Evolutionary conservation across 1,284 basidiomycete genomes (phyloP).

Genomic region (Malassezia nana): DNA sequence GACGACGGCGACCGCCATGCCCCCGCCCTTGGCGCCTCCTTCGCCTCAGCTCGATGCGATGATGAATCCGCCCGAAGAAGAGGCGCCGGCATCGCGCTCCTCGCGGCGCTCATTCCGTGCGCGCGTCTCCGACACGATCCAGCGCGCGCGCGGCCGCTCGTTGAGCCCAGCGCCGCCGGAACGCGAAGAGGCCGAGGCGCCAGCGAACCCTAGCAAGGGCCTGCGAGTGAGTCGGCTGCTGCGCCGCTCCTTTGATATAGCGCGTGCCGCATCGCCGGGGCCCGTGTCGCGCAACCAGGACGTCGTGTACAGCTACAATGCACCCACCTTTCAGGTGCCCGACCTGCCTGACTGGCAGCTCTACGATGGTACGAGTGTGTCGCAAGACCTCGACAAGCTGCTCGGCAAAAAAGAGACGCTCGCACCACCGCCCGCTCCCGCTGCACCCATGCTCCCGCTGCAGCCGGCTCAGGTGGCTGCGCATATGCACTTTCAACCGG

Average conservation of each 20-base stretch:
- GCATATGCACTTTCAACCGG: background rate
- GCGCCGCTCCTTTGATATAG: constrained; percentile 5
- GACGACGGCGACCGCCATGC: background rate
- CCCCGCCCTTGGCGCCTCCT: constrained; percentile 6
- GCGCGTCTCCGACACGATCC: constrained; percentile 13
- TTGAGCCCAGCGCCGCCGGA: background rate
- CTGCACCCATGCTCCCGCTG: background rate
- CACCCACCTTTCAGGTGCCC: constrained; percentile 11
- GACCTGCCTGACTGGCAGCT: constrained; percentile 17
- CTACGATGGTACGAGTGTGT: constrained; percentile 12
- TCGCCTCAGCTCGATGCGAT: constrained; percentile 18
- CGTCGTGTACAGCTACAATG: constrained; percentile 7
- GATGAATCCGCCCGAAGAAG: background rate
- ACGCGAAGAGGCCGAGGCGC: background rate
- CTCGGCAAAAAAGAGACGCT: background rate
- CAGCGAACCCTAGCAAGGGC: constrained; percentile 5
- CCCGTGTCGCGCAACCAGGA: constrained; percentile 6
- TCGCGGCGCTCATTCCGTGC: constrained; percentile 12
- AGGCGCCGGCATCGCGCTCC: background rate
- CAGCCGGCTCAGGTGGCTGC: background rate
- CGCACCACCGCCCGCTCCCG: background rate
- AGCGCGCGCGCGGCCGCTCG: constrained; percentile 17
- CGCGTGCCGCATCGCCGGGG: constrained; percentile 1
- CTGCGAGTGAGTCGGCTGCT: constrained; percentile 8
- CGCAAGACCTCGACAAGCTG: background rate